Evolutionary conservation across 1,284 basidiomycete genomes (phyloP).

Genomic region (Flammula alnicola): DNA sequence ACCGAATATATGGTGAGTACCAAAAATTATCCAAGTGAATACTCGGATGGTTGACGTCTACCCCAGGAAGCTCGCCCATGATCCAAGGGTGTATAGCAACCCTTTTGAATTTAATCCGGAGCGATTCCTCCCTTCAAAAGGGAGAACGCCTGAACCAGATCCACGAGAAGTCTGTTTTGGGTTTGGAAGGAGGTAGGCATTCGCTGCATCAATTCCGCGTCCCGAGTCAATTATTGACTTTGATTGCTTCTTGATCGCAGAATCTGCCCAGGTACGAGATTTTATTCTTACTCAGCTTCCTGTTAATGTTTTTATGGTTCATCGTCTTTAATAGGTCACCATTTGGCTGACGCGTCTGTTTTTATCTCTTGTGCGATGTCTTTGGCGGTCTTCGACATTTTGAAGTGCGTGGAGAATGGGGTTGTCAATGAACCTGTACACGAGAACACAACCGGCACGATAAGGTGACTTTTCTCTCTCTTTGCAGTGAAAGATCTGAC

Average conservation of each 20-base stretch:
- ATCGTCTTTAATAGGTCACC: constrained; percentile 40
- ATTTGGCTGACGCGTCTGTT: constrained; percentile 61
- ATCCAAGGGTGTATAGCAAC: constrained; percentile 48
- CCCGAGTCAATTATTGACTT: constrained; percentile 9
- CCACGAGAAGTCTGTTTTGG: constrained; percentile 60
- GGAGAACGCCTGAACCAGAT: constrained; percentile 49
- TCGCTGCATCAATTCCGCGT: constrained; percentile 11
- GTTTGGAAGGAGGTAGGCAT: constrained; percentile 61
- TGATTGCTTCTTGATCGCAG: constrained; percentile 33
- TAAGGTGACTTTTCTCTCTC: constrained; percentile 45
- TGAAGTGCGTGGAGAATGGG: constrained; percentile 48
- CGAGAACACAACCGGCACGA: constrained; percentile 59
- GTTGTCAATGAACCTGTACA: constrained; percentile 52
- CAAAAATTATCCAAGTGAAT: constrained; percentile 1
- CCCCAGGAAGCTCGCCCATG: constrained; percentile 52
- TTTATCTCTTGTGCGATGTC: constrained; percentile 60
- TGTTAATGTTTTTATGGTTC: constrained; percentile 7
- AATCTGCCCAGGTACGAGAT: constrained; percentile 55
- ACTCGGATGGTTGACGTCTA: constrained; percentile 12
- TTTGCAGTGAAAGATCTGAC: neutral
- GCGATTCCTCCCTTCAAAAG: constrained; percentile 47
- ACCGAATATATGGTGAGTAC: constrained; percentile 50
- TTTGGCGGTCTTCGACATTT: constrained; percentile 56
- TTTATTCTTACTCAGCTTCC: constrained; percentile 8
- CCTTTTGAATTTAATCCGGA: constrained; percentile 51